A percentile compares a stretch with the other conserved stretches of the same genome.
phyloP scores from a whole-genome alignment of 2,329 filamentous ascomycete species.

The Aspergillus arachidicola region DNA sequence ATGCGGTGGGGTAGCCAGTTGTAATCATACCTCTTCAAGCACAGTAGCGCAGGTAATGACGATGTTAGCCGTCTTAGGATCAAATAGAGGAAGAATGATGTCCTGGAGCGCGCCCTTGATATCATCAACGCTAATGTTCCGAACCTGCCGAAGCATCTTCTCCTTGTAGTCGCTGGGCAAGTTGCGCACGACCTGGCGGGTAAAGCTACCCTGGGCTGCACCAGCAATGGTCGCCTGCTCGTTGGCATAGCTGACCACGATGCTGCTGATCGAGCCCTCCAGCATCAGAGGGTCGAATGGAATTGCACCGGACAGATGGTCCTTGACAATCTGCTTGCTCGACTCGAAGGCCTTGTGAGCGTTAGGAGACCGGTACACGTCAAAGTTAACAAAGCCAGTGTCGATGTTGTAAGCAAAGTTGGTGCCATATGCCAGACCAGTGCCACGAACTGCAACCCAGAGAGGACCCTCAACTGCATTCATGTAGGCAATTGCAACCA shows the following conservation, averaged over 20 bases:
- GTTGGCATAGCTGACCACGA: slow-evolving; percentile 84
- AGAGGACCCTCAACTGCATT: slow-evolving; percentile 92
- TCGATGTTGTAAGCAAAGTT: slow-evolving; percentile 77
- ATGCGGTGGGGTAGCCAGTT: background rate
- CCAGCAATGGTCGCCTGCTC: slow-evolving; percentile 82
- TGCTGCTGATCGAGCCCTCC: slow-evolving; percentile 85
- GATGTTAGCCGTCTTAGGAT: slow-evolving; percentile 77
- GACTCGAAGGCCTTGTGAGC: slow-evolving; percentile 82
- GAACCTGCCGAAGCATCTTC: slow-evolving; percentile 74
- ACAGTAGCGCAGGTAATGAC: slow-evolving; percentile 85
- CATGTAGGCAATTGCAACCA: slow-evolving; percentile 88
- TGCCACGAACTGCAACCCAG: slow-evolving; percentile 90
- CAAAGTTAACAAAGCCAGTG: slow-evolving; percentile 78
- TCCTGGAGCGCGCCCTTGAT: slow-evolving; percentile 74
- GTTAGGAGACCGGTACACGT: slow-evolving; percentile 87
- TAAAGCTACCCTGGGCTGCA: slow-evolving; percentile 81
- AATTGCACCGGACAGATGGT: slow-evolving; percentile 70
- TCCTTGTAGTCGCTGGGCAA: slow-evolving; percentile 77
- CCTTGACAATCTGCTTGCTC: slow-evolving; percentile 72
- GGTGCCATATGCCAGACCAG: slow-evolving; percentile 88
- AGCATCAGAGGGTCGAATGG: slow-evolving; percentile 79
- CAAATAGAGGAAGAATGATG: slow-evolving; percentile 78
- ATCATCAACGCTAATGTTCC: slow-evolving; percentile 73
- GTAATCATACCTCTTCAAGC: slow-evolving; percentile 75
- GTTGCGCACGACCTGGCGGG: slow-evolving; percentile 75